phyloP scores from a whole-genome alignment of 306 rosid species.

The Casuarina equisetifolia region DNA sequence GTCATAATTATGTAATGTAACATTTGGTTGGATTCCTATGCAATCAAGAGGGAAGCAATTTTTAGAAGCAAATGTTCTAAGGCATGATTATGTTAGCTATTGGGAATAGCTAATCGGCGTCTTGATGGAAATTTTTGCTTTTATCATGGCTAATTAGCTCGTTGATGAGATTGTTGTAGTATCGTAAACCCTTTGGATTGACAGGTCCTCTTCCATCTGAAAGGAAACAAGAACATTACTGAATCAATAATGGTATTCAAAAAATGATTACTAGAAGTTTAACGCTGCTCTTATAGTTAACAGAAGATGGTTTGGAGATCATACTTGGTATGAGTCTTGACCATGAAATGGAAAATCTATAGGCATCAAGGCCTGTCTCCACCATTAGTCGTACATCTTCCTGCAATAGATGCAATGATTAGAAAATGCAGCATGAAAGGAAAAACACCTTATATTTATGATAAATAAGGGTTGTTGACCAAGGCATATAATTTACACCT shows the following conservation, averaged over 20 bases:
- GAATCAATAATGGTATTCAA: background rate
- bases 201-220: slow-evolving; percentile 68
- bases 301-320: background rate
- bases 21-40: slow-evolving; percentile 78
- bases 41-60: slow-evolving; percentile 1
- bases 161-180: slow-evolving; percentile 75
- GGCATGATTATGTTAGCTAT: slow-evolving; percentile 10
- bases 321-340: slow-evolving; percentile 82
- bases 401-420: slow-evolving; percentile 36
- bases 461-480: background rate
- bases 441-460: background rate
- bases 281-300: background rate
- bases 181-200: slow-evolving; percentile 68
- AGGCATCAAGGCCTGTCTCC: slow-evolving; percentile 68
- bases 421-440: background rate
- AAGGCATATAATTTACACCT: slow-evolving; percentile 36
- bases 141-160: slow-evolving; percentile 56
- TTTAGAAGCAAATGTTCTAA: slow-evolving; percentile 4
- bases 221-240: slow-evolving; percentile 5
- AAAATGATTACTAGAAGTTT: background rate
- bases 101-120: background rate
- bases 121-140: slow-evolving; percentile 10
- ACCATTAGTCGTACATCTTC: slow-evolving; percentile 82
- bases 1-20: slow-evolving; percentile 54
- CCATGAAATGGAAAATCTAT: slow-evolving; percentile 90